Evolutionary conservation across 2,329 filamentous ascomycete genomes (phyloP).

Genomic region (Sporothrix variecibatus): DNA sequence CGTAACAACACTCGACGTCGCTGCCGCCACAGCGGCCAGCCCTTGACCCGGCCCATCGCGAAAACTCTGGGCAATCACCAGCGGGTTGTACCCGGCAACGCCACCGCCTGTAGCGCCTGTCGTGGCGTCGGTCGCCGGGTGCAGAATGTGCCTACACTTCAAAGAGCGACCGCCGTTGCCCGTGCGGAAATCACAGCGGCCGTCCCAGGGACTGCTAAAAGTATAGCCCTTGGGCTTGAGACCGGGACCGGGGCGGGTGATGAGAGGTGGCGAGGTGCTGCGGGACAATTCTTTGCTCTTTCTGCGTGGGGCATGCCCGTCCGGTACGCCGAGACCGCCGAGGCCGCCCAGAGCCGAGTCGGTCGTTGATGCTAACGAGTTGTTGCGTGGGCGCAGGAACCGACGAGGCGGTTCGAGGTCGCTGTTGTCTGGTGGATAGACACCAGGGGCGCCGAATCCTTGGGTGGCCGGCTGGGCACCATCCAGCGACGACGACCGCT

Average conservation of each 20-base stretch:
- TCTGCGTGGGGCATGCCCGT: conserved; percentile 44
- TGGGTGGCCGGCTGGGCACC: too few relatives aligned
- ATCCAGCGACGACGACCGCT: not conserved
- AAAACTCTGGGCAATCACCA: conserved; percentile 43
- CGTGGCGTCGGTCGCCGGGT: conserved; percentile 1
- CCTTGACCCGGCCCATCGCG: conserved; percentile 35
- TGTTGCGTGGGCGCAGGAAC: conserved; percentile 7
- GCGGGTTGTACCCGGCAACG: conserved; percentile 46
- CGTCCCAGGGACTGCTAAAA: conserved; percentile 85
- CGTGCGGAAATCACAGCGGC: conserved; percentile 81
- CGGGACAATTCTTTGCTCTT: not conserved
- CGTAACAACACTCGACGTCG: conserved; percentile 5
- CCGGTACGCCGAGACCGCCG: conserved; percentile 24
- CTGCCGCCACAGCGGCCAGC: conserved; percentile 27
- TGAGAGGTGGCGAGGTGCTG: not conserved
- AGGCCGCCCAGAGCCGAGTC: not conserved
- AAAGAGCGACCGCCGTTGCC: conserved; percentile 73
- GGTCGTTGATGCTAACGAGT: conserved; percentile 35
- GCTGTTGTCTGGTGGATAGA: not conserved
- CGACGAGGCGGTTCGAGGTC: not conserved
- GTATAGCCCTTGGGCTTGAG: conserved; percentile 67
- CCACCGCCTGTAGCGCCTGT: conserved; percentile 29
- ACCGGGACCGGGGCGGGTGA: conserved; percentile 34
- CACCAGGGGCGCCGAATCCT: not conserved
- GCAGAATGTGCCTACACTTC: conserved; percentile 71